Evolutionary conservation across 306 rosid species (phyloP), one percentile per base, ranked within the genome.

Genomic region (Pueraria montana): DNA sequence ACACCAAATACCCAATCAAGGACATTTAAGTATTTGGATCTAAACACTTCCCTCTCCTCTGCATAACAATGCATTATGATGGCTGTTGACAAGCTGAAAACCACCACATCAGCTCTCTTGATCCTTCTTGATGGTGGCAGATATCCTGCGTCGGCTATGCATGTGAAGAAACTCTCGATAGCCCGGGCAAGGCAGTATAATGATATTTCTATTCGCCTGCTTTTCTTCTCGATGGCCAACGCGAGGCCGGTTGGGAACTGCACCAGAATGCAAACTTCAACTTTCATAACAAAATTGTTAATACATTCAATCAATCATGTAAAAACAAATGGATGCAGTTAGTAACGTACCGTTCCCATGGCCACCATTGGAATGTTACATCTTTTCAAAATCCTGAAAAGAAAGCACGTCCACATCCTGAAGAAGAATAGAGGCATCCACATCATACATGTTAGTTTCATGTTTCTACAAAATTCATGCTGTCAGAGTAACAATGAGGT

Each of bases 1-100:
- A 94, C 83, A 6, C 99, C 99, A 48, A 96, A 96, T 38, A 96
- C 99, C 99, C 99, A 96, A 80, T 96, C 98, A 16, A 96, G 98
- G 78, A 92, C 98, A 59, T 92, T 96, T 86, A 96, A 84, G 73
- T 92, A 96, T 80, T 94, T 96, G 84, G 98, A 96, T 86, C 90
- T 89, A 84, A 96, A 94, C 23, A 94, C 99, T n/a, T 94, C 97
- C 80, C 99, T 89, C 84, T 96, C 99, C 74, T 90, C 89, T 30
- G 97, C 95, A 70, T 92, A 96, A 83, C 98, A 94, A 74, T 96
- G 99, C 99, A 94, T 96, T 90, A 96, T 96, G 87, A 96, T 92
- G 84, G 97, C 98, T 2, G 97, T 94, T 52, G 99, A 94, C 85
- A 92, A 62, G 91, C 98, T 96, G 87, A 96, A 96, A 80, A 90